phyloP scores from a whole-genome alignment of 257 asterid species.

The Scutellaria minor region DNA sequence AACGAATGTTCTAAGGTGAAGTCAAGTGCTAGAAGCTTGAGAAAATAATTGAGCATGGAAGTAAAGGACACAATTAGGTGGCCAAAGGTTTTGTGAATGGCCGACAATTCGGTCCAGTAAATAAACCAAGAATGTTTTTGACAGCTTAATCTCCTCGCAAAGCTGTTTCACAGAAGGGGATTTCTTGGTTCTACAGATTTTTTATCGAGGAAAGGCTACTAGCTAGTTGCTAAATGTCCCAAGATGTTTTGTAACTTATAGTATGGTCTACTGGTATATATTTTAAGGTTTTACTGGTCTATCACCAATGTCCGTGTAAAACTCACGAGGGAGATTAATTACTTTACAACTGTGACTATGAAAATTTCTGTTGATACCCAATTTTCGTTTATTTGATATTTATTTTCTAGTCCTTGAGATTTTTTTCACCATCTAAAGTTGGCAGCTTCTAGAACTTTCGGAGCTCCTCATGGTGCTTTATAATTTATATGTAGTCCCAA shows the following conservation, averaged over 20 bases:
- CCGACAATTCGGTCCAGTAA: neutral
- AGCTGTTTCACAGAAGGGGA: no score
- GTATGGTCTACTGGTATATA: no score
- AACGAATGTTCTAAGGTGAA: neutral
- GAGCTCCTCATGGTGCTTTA: neutral
- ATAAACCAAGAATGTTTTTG: no score
- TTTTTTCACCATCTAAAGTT: conserved; percentile 1
- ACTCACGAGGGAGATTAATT: neutral
- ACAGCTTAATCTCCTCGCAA: no score
- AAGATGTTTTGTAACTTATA: no score
- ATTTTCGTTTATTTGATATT: neutral
- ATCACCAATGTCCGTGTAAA: conserved; percentile 9
- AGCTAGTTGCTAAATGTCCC: no score
- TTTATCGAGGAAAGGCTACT: no score
- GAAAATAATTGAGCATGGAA: conserved; percentile 15
- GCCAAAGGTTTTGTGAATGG: neutral
- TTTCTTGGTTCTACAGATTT: no score
- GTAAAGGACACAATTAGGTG: neutral
- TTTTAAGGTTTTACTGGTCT: neutral
- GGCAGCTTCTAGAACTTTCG: neutral
- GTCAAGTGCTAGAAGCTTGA: neutral
- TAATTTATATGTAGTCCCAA: neutral
- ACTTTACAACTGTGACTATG: neutral
- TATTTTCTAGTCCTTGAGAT: neutral
- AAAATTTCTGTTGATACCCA: neutral